Evolutionary conservation across 2,329 filamentous ascomycete species (phyloP), one percentile per base, ranked within the genome.

Genomic region (Ceratocystis destructans): DNA sequence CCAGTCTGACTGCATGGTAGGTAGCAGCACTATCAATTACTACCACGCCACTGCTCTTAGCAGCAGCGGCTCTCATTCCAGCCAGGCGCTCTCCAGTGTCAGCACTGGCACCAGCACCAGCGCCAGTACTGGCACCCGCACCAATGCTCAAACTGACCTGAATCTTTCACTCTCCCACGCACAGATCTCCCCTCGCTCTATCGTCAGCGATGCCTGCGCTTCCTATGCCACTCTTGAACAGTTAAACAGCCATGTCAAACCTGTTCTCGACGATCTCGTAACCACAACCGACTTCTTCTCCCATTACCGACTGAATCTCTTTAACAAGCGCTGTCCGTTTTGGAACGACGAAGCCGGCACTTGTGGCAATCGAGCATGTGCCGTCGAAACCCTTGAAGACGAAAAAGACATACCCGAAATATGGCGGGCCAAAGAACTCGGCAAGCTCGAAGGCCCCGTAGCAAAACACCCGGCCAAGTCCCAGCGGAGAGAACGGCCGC

Each of bases 291-390:
- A 99, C 76, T 99, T 96, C 82, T 99, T 99, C 77, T 93, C 93
- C 64, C 91, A 97, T 77, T 99, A 97, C 78, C 87, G 94, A 67
- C 79, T 99, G 59, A 97, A 96, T 75, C 82, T 99, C 22, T 99
- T 90, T 77, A 88, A 95, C 76, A 96, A 94, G 76, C 85, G 84
- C 77, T 99, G 94, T 73, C 94, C 94, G 0, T 99, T 97, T 75
- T 99, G 94, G 93, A 84, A 87, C 73, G 94, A 99, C 75, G 87
- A 91, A 69, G 88, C 88, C 76, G 90, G 90, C 75, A 89, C 96
- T 82, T 99, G 94, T 76, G 94, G 92, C 70, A 99, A 99, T 77
- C 91, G 96, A 71, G 94, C 92, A 22, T 99, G 94, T 74, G 89
- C 93, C 10, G 94, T 99, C 20, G 91, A 94, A 73, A 97, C 93